Evolutionary conservation across 129 eudicot species (phyloP), one percentile per base, ranked within the genome.

Genomic region (Kitagawia praeruptora): DNA sequence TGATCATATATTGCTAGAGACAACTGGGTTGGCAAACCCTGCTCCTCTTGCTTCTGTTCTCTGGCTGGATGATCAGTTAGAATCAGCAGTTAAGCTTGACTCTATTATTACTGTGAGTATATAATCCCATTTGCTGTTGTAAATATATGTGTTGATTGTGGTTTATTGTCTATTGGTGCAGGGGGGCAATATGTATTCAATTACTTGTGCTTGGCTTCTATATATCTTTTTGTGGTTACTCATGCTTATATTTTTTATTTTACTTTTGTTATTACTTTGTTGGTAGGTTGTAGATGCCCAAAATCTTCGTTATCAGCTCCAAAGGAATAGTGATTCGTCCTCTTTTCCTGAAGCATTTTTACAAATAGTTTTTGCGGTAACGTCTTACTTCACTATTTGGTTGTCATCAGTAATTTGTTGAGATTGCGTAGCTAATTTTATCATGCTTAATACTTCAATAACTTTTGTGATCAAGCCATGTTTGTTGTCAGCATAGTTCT

Each of bases 1-100:
- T 88, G 98, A 94, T 85, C 97, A 94, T 82, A 94, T 94, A 88
- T 87, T 94, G 79, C 83, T 94, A 69, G 98, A 94, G 96, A 94
- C 98, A 42, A 94, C 98, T 70, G 98, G 98, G 73, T 82, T 94
- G 87, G 98, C 98, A 81, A 94, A 94, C 89, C 98, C 98, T 79
- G 98, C 98, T 79, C 98, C 98, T 64, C 97, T 94, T 69, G 98
- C 97, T 45, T 94, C 98, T 49, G 86, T 94, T 80, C 97, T 94
- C 73, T 94, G 98, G 98, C 81, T 94, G 87, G 98, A 94, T 88
- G 98, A 91, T 86, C 98, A 94, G 82, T 79, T 94, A 76, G 97
- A 94, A 84, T 85, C 98, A 79, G 89, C 84, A 42, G 91, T 94
- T 54, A 91, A 87, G 81, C 97, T 94, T 75, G 98, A 94, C 83